Base-by-base conservation (phyloP, 148 eudicot species). In the Cornus controversa region DNA sequence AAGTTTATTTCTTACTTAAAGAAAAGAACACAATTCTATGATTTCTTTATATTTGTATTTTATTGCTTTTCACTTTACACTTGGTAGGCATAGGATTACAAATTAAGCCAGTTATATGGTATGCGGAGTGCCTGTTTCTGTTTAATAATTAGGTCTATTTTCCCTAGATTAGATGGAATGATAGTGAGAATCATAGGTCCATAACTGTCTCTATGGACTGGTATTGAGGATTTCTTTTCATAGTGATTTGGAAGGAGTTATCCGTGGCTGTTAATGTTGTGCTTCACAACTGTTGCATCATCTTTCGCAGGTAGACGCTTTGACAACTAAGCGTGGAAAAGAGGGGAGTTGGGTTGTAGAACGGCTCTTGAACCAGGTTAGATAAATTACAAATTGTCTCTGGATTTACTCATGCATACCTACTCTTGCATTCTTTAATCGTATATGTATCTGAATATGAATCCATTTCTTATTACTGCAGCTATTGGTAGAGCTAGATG, bases 281-380 rank as follows among this genome's bases (percentile, higher is more conserved):
- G n/a, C 26, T 23, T 69, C 20, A 45, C 54, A 73, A 67, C 26
- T 67, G 66, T 40, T 10, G 53, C 45, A 74, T 23, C 40, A 26
- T 14, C 9, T 26, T 65, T 58, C 31, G 67, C 86, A 92, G 94
- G 94, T 94, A 67, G 98, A 94, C 86, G 92, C 98, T 75, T 83
- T 94, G 76, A 89, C 96, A 58, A 89, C 94, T 42, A 87, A 81
- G 73, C 94, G 91, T 67, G 98, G 92, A 60, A 81, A 82, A 80
- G 91, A 94, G 82, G 96, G 98, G 72, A 93, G 91, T 23, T 77
- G 90, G 90, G 93, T 90, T 45, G 94, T 91, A 47, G 94, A 86
- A 63, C 85, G 96, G 71, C 93, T 92, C 73, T 58, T 92, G 83
- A 91, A 86, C 69, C 98, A 94, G 96, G 96, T 91, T 50, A 42